phyloP scores from a whole-genome alignment of 164 flowering plant species.

The Macadamia integrifolia region DNA sequence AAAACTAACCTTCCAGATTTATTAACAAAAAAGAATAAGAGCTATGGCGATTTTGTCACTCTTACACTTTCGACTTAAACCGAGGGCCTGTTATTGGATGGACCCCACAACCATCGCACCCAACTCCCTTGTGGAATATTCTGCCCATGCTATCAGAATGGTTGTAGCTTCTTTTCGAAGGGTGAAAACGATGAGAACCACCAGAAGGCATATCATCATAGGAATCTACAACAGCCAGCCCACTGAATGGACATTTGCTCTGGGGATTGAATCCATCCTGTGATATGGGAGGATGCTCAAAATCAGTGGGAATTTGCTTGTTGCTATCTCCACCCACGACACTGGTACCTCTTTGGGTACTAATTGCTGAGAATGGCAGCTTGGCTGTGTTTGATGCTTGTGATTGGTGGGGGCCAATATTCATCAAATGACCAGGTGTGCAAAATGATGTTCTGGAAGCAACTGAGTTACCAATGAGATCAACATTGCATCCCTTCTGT shows the following conservation, averaged over 20 bases:
- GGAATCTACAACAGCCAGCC: background rate
- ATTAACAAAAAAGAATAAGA: background rate
- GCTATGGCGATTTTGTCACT: background rate
- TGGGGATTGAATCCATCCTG: conserved; percentile 1
- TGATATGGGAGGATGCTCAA: conserved; percentile 1
- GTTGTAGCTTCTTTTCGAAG: conserved; percentile 16
- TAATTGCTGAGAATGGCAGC: background rate
- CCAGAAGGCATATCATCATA: background rate
- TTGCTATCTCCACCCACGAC: conserved; percentile 3
- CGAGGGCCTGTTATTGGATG: conserved; percentile 86
- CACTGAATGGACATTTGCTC: background rate
- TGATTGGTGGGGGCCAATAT: background rate
- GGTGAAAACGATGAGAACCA: background rate
- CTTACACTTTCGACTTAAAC: conserved; percentile 91
- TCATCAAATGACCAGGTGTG: background rate
- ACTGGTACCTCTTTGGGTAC: background rate
- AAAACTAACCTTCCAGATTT: background rate
- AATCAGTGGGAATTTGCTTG: background rate
- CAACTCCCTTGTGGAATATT: conserved; percentile 66
- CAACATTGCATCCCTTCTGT: conserved; percentile 3
- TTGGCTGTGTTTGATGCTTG: background rate
- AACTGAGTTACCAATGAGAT: background rate
- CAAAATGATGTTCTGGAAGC: background rate
- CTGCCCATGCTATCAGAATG: conserved; percentile 24
- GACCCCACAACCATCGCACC: conserved; percentile 86